Percentiles rank a stretch among this genome's conserved stretches.
phyloP scores from a whole-genome alignment of 805 yeast genomes.

The Pichia nakasei region DNA sequence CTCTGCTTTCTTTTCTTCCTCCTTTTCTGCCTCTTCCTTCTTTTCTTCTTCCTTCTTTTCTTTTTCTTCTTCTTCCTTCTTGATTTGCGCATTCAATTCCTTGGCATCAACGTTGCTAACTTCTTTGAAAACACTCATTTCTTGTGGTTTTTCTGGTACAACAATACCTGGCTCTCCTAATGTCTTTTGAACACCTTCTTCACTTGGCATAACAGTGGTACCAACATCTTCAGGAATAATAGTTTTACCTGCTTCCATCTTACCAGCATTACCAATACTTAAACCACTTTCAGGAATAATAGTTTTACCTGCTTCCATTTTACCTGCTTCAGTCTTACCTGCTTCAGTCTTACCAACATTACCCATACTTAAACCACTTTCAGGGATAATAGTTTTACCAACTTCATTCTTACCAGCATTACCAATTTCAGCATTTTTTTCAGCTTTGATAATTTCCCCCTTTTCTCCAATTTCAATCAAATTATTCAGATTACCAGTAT shows the following conservation, averaged over 20 bases:
- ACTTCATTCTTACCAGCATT: constrained; percentile 21
- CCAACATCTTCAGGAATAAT: neutral
- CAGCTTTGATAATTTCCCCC: constrained; percentile 25
- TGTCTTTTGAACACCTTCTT: constrained; percentile 35
- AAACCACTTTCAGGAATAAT: too few species aligned
- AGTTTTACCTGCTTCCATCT: too few species aligned
- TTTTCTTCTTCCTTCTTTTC: neutral
- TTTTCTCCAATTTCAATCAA: constrained; percentile 33
- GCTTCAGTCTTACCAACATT: constrained; percentile 1
- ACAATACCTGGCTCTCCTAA: constrained; percentile 69
- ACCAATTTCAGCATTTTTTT: constrained; percentile 28
- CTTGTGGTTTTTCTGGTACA: constrained; percentile 52
- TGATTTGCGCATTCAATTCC: constrained; percentile 38
- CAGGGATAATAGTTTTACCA: constrained; percentile 22
- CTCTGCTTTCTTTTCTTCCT: constrained; percentile 29
- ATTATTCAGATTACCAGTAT: constrained; percentile 45
- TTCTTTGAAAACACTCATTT: constrained; percentile 58
- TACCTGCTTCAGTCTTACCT: neutral
- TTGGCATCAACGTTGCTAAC: constrained; percentile 50
- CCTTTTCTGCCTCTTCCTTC: neutral
- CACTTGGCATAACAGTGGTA: constrained; percentile 38
- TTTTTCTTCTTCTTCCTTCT: constrained; percentile 2
- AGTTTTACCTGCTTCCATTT: too few species aligned
- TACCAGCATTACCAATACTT: too few species aligned
- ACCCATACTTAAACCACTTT: constrained; percentile 5